Conservation (phyloP, 164 flowering plant species). For the Dillenia turbinata region DNA sequence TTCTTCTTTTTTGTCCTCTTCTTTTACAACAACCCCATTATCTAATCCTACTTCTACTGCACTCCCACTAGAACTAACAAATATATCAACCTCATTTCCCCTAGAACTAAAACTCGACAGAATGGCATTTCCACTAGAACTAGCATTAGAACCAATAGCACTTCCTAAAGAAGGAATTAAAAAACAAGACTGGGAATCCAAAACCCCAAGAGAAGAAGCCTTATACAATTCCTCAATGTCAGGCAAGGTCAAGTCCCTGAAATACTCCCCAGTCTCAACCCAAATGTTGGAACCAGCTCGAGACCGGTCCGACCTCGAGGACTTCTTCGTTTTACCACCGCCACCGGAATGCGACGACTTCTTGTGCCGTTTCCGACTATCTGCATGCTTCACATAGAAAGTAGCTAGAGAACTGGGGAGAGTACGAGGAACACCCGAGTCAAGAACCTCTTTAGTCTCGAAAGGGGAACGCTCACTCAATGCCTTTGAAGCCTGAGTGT, state of each 20-base stretch:
- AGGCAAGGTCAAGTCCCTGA: conserved; percentile 46
- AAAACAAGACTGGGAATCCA: conserved; percentile 32
- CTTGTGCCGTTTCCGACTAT: conserved; percentile 58
- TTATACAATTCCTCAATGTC: conserved; percentile 54
- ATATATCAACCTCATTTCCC: conserved; percentile 10
- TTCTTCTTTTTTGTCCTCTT: conserved; percentile 7
- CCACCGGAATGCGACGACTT: conserved; percentile 51
- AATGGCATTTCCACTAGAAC: conserved; percentile 7
- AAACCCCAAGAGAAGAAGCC: conserved; percentile 16
- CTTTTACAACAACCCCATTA: conserved; percentile 3
- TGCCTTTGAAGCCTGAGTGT: conserved; percentile 65
- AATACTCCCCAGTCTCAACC: conserved; percentile 74
- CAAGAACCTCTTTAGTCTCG: conserved; percentile 50
- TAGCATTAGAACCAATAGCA: background rate
- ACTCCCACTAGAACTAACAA: background rate
- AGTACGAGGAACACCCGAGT: conserved; percentile 28
- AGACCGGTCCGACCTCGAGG: conserved; percentile 18
- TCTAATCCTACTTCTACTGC: conserved; percentile 9
- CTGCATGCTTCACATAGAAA: conserved; percentile 39
- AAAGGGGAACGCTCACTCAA: conserved; percentile 66
- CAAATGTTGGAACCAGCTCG: conserved; percentile 38
- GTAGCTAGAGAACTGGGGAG: conserved; percentile 60
- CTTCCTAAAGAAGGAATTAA: conserved; percentile 28
- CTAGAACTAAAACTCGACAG: background rate
- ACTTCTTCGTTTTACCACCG: conserved; percentile 23